Base-by-base conservation (phyloP, 2,329 filamentous ascomycete genomes). In the Neonectria ditissima region DNA sequence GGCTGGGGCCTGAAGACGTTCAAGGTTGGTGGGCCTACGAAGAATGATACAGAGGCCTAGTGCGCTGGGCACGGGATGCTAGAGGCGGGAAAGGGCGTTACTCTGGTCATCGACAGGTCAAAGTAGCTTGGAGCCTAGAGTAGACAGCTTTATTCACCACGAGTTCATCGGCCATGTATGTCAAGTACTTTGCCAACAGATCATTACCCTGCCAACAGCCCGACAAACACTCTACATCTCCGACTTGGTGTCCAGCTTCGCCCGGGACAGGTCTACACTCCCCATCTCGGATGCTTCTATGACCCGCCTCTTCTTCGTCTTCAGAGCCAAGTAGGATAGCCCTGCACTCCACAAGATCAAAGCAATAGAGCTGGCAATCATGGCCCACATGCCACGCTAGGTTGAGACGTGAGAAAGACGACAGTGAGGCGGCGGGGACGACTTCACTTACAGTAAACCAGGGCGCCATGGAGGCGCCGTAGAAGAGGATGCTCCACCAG, bases 401-500 rank as follows among this genome's bases (percentile, higher is more conserved):
- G 28, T 16, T 26, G 39, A 14, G 43, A 43, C 24, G 44, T 69
- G 39, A 69, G 55, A 39, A 65, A 55, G 5, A 1, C 9, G 11
- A 53, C 57, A 53, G 60, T 41, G 64, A 28, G 4, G 18, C 7
- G n/a, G 22, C 61, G 1, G 55, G 48, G 18, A 13, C 8, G n/a
- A 10, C 14, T 5, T 4, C 2, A 79, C 85, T 81, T 74, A 87
- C 86, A 41, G 76, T 87, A 65, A 92, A 92, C 80, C 85, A 86
- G 0, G 90, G 91, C 3, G 90, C 91, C 75, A 87, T 85, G 2
- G 85, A 83, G 1, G 89, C 90, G 0, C 87, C 86, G 70, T 92
- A 92, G 66, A 93, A 92, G 1, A 92, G 68, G 43, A 92, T 87
- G 63, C 84, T 87, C 91, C 91, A 92, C 89, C 89, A 92, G 0